Percentiles rank a stretch among this genome's conserved stretches.
These are phyloP conservation scores for Plantago ovata DNA, from an alignment of 257 asterid species.

Conservation along the genomic window DNA sequence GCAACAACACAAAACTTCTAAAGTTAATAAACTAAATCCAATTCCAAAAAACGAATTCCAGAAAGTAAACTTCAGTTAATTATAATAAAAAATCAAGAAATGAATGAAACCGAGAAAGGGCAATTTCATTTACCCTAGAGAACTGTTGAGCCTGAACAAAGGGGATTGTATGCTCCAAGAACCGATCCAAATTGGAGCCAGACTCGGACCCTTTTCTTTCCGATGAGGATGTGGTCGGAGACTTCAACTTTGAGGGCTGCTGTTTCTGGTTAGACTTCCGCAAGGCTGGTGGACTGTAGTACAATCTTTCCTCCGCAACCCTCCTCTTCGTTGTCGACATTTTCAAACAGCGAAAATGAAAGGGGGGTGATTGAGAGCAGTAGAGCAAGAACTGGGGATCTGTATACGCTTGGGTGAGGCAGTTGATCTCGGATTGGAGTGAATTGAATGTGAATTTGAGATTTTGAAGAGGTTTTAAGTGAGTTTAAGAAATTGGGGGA, in stretches of 20 bases:
- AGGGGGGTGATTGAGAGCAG: no score
- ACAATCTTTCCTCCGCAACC: slow-evolving; percentile 60
- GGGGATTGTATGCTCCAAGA: slow-evolving; percentile 79
- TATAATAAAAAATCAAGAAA: no score
- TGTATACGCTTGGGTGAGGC: background rate
- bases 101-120: background rate
- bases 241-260: slow-evolving; percentile 36
- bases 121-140: slow-evolving; percentile 47
- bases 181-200: slow-evolving; percentile 72
- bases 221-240: slow-evolving; percentile 33
- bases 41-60: background rate
- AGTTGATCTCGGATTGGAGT: background rate
- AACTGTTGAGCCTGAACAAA: slow-evolving; percentile 65
- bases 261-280: slow-evolving; percentile 41
- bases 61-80: background rate
- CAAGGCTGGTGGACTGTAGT: slow-evolving; percentile 86
- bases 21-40: slow-evolving; percentile 1
- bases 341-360: background rate
- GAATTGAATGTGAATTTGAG: slow-evolving; percentile 17
- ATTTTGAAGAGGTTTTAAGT: slow-evolving; percentile 25
- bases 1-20: background rate
- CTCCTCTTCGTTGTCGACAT: slow-evolving; percentile 46
- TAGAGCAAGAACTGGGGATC: slow-evolving; percentile 8
- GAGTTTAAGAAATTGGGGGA: no score
- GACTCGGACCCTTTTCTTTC: slow-evolving; percentile 28